A percentile compares a stretch with the other conserved stretches of the same genome.
Conservation (phyloP, 352 stramenopile genomes). For the Peronosclerospora sorghi region DNA sequence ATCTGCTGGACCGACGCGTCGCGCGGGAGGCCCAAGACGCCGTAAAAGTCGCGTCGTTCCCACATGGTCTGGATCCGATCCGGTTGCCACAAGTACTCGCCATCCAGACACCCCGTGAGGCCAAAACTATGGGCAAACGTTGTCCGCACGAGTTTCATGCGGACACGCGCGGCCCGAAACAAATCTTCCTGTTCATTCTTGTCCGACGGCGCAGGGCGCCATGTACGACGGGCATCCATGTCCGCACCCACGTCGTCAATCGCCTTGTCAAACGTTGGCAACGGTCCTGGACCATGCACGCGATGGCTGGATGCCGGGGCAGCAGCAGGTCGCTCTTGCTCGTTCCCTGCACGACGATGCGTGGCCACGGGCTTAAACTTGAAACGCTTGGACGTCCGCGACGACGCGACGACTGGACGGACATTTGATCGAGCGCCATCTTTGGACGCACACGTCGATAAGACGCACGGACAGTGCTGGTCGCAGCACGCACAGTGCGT, state of each 20-base stretch:
- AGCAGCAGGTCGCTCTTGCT: too few relatives aligned
- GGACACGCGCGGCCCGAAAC: slow-evolving; percentile 57
- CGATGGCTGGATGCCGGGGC: too few relatives aligned
- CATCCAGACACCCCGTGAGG: slow-evolving; percentile 33
- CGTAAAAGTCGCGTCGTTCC: slow-evolving; percentile 66
- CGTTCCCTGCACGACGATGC: slow-evolving; percentile 12
- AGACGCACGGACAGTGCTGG: slow-evolving; percentile 30
- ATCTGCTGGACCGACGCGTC: slow-evolving; percentile 57
- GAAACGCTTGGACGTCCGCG: too few relatives aligned
- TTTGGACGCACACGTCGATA: too few relatives aligned
- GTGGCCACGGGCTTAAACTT: slow-evolving; percentile 17
- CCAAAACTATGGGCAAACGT: slow-evolving; percentile 26
- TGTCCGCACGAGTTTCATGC: slow-evolving; percentile 69
- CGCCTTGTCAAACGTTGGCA: slow-evolving; percentile 28
- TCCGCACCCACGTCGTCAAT: slow-evolving; percentile 23
- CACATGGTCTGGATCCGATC: slow-evolving; percentile 73
- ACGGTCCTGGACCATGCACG: slow-evolving; percentile 7
- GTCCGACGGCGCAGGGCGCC: slow-evolving; percentile 26
- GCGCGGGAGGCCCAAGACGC: slow-evolving; percentile 54
- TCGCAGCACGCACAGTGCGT: slow-evolving; percentile 26
- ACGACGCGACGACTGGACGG: too few relatives aligned
- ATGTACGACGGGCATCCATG: slow-evolving; percentile 19
- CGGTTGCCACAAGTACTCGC: slow-evolving; percentile 64
- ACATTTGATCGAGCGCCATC: too few relatives aligned
- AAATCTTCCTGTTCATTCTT: slow-evolving; percentile 71